These are phyloP conservation scores for Erigeron philadelphicus DNA, from an alignment of 140 eudicot genomes.

Conservation along the genomic window DNA sequence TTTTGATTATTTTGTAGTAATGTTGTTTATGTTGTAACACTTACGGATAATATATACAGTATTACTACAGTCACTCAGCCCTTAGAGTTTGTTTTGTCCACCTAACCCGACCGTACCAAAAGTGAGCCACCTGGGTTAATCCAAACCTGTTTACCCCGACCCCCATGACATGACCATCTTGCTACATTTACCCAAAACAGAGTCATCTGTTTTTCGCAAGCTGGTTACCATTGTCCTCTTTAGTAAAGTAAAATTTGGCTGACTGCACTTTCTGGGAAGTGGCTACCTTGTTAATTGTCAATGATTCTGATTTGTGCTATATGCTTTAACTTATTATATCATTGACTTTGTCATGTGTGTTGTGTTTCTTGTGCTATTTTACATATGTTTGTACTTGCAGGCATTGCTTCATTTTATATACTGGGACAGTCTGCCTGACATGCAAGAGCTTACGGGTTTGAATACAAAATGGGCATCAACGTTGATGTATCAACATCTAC, in stretches of 20 bases:
- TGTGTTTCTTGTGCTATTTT: constrained; percentile 19
- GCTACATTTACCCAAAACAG: not conserved
- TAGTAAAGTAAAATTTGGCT: not conserved
- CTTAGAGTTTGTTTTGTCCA: too few relatives aligned
- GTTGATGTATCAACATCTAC: constrained; percentile 74
- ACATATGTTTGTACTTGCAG: constrained; percentile 27
- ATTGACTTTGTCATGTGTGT: not conserved
- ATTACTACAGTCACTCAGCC: too few relatives aligned
- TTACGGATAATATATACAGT: not conserved
- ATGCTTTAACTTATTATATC: not conserved
- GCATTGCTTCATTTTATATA: constrained; percentile 77
- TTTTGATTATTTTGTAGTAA: not conserved
- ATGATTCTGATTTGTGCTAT: not conserved
- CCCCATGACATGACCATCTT: not conserved
- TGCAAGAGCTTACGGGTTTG: constrained; percentile 68
- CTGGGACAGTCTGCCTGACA: constrained; percentile 65
- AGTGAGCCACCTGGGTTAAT: not conserved
- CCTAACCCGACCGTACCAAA: not conserved
- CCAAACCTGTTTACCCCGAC: not conserved
- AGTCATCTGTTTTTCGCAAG: not conserved
- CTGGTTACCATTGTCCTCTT: not conserved
- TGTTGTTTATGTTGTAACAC: not conserved
- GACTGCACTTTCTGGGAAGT: not conserved
- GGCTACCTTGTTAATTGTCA: not conserved
- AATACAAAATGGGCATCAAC: constrained; percentile 65